phyloP scores from a whole-genome alignment of 2,329 filamentous ascomycete species.

The Lecanoromycetidae sp. region DNA sequence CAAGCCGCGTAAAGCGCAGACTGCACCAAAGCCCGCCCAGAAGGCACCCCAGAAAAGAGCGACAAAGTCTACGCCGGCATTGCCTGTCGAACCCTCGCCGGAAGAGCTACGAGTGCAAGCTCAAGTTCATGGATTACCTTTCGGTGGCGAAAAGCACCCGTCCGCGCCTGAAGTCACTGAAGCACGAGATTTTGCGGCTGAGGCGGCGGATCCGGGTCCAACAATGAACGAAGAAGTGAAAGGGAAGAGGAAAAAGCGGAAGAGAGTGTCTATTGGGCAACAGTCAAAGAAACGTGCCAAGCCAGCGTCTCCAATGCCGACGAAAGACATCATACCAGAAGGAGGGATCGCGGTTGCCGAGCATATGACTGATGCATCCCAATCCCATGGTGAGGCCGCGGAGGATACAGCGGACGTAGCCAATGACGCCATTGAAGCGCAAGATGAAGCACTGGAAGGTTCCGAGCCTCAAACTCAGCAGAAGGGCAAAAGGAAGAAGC shows the following conservation, averaged over 20 bases:
- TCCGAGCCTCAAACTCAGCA: neutral
- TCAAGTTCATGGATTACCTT: neutral
- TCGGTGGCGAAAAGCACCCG: neutral
- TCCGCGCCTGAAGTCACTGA: neutral
- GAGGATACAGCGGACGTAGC: neutral
- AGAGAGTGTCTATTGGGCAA: neutral
- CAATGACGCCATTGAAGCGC: neutral
- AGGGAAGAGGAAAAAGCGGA: constrained; percentile 1
- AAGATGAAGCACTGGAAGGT: neutral
- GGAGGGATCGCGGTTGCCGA: neutral
- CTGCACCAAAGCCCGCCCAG: neutral
- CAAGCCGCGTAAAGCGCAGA: neutral
- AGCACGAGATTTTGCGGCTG: neutral
- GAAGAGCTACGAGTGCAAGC: neutral
- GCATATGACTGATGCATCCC: neutral
- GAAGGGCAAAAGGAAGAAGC: constrained; percentile 13
- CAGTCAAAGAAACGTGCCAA: constrained; percentile 1
- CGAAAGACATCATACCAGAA: neutral
- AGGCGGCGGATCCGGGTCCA: neutral
- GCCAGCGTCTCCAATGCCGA: neutral
- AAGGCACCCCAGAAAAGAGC: neutral
- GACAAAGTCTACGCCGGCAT: neutral
- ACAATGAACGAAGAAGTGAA: neutral
- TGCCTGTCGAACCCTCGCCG: neutral
- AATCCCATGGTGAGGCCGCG: neutral